Percentiles rank a stretch among this genome's conserved stretches.
Conservation (phyloP, 2,329 filamentous ascomycete species). For the Paecilomyces variotii region DNA sequence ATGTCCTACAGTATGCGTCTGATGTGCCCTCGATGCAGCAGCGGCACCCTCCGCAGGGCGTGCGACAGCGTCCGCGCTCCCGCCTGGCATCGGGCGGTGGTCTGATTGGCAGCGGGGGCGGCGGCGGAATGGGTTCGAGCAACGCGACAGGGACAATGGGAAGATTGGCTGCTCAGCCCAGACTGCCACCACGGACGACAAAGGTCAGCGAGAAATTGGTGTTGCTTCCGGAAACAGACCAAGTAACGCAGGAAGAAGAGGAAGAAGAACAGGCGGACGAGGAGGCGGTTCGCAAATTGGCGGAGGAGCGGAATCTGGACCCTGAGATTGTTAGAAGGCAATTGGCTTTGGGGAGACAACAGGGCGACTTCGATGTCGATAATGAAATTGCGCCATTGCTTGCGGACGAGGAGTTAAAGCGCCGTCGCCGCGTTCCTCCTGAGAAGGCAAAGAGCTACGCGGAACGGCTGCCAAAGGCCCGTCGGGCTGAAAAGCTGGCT, state of each 20-base stretch:
- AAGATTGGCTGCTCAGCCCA: constrained; percentile 46
- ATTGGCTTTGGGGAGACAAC: constrained; percentile 23
- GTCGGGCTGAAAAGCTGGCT: constrained; percentile 78
- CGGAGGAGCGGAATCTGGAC: constrained; percentile 24
- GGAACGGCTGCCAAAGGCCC: constrained; percentile 80
- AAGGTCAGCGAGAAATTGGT: constrained; percentile 98
- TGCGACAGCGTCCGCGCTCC: constrained; percentile 13
- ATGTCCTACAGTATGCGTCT: constrained; percentile 85
- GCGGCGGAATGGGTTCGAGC: constrained; percentile 35
- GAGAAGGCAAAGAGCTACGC: constrained; percentile 78
- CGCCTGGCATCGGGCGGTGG: constrained; percentile 15
- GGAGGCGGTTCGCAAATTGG: constrained; percentile 26
- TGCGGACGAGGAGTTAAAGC: constrained; percentile 53
- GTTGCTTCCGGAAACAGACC: constrained; percentile 72
- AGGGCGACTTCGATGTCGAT: constrained; percentile 51
- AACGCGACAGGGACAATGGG: constrained; percentile 47
- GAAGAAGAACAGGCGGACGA: constrained; percentile 22
- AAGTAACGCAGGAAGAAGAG: constrained; percentile 42
- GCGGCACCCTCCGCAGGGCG: constrained; percentile 51
- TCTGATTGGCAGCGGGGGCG: constrained; percentile 33
- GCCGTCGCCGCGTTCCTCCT: constrained; percentile 44
- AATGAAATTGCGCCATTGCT: constrained; percentile 42
- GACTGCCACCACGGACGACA: constrained; percentile 76
- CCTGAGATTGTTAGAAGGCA: constrained; percentile 26
- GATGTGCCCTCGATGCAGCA: constrained; percentile 94